Evolutionary conservation across 208 protist species (phyloP).

Genomic region (Leishmania braziliensis): DNA sequence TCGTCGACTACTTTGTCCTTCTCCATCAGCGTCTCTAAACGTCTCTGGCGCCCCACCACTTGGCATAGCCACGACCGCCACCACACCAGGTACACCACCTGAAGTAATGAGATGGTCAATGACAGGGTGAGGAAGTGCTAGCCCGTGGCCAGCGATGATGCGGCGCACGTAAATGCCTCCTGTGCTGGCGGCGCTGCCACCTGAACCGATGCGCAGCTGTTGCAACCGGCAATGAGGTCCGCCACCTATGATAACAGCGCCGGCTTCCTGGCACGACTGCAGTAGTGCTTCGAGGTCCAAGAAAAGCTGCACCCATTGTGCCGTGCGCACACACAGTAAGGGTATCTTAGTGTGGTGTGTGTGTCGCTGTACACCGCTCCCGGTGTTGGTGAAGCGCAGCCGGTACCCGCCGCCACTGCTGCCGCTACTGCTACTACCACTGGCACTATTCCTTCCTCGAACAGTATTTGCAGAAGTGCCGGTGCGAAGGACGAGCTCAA

Average conservation of each 20-base stretch:
- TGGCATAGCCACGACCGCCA: neutral
- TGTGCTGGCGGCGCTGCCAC: neutral
- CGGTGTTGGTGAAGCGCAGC: constrained; percentile 49
- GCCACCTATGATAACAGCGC: neutral
- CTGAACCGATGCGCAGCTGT: constrained; percentile 36
- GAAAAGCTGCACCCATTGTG: constrained; percentile 73
- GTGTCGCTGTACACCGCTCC: constrained; percentile 34
- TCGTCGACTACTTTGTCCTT: neutral
- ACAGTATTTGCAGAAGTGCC: neutral
- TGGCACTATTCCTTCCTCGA: neutral
- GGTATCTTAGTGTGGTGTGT: constrained; percentile 70
- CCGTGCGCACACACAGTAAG: constrained; percentile 44
- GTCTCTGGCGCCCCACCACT: neutral
- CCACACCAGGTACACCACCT: neutral
- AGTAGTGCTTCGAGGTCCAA: constrained; percentile 55
- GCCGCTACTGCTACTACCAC: neutral
- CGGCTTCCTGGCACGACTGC: constrained; percentile 20
- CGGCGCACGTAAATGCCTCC: constrained; percentile 60
- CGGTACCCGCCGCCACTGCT: constrained; percentile 25
- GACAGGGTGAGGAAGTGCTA: constrained; percentile 23
- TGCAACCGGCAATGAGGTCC: constrained; percentile 19
- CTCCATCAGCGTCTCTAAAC: neutral
- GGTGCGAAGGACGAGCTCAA: constrained; percentile 25
- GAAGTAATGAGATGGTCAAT: constrained; percentile 18
- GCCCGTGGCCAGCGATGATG: constrained; percentile 58